Conservation (phyloP, 2,329 filamentous ascomycete genomes). For the Mollisiaceae sp. region DNA sequence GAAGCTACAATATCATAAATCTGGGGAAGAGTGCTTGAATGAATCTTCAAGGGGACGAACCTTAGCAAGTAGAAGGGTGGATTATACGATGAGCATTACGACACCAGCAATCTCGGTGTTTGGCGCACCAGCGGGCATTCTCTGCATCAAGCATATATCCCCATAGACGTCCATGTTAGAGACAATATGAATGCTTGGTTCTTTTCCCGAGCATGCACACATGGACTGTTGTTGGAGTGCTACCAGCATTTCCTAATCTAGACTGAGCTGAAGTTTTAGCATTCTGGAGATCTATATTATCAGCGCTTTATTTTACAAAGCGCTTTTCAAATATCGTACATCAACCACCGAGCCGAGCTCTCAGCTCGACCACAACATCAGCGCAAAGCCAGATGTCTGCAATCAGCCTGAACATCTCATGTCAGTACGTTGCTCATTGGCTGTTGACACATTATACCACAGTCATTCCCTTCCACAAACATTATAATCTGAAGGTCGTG, state of each 20-base stretch:
- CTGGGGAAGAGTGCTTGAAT: not conserved
- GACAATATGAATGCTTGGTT: constrained; percentile 6
- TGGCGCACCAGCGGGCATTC: not conserved
- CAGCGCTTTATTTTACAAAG: too few species aligned
- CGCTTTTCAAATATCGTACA: too few species aligned
- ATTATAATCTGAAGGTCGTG: too few species aligned
- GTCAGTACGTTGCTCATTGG: too few species aligned
- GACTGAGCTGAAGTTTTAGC: not conserved
- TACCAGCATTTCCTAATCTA: not conserved
- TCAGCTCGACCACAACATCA: too few species aligned
- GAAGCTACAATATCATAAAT: constrained; percentile 32
- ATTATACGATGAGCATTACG: not conserved
- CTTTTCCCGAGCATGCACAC: not conserved
- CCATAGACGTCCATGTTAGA: constrained; percentile 8
- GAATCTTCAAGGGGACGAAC: not conserved
- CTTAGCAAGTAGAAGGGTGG: not conserved
- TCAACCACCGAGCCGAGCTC: too few species aligned
- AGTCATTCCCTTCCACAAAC: too few species aligned
- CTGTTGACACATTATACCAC: too few species aligned
- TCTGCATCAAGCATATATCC: constrained; percentile 7
- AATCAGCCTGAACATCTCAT: too few species aligned
- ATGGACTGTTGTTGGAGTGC: not conserved
- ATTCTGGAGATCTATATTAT: too few species aligned
- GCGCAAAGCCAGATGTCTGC: too few species aligned
- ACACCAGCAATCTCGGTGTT: not conserved